These are phyloP conservation scores for Candida albicans DNA, from an alignment of 1,139 yeast species.

Conservation along the genomic window DNA sequence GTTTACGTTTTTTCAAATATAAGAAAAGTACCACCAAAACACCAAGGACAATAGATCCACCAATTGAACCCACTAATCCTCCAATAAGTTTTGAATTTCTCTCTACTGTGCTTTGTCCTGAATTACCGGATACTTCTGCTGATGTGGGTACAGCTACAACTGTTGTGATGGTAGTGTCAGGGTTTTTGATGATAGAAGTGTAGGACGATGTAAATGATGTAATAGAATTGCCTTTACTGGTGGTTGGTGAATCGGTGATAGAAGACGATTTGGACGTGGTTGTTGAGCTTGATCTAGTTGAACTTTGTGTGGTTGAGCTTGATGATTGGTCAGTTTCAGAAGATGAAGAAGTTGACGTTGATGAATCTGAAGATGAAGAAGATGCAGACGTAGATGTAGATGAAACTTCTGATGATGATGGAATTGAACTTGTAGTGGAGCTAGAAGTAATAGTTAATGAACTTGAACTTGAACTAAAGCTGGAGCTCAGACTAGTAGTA, in stretches of 20 bases:
- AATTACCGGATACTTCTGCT: slow-evolving; percentile 11
- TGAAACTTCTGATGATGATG: slow-evolving; percentile 7
- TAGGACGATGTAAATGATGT: slow-evolving; percentile 16
- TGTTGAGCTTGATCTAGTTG: too few relatives aligned
- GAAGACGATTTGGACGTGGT: slow-evolving; percentile 1
- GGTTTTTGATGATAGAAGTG: slow-evolving; percentile 15
- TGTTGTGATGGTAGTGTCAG: slow-evolving; percentile 46
- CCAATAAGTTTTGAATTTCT: slow-evolving; percentile 44
- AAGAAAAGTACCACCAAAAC: slow-evolving; percentile 38
- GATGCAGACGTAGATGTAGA: slow-evolving; percentile 5
- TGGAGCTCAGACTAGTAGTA: background rate
- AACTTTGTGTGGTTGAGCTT: background rate
- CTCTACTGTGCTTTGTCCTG: slow-evolving; percentile 18
- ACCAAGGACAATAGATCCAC: slow-evolving; percentile 46
- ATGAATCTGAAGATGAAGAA: slow-evolving; percentile 6
- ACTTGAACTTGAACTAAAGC: slow-evolving; percentile 4
- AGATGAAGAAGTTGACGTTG: slow-evolving; percentile 9
- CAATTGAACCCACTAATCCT: slow-evolving; percentile 50
- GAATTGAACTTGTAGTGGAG: slow-evolving; percentile 2
- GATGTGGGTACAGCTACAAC: slow-evolving; percentile 42
- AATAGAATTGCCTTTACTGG: slow-evolving; percentile 4
- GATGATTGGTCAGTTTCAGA: slow-evolving; percentile 6
- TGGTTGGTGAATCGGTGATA: slow-evolving; percentile 10
- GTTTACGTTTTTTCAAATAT: slow-evolving; percentile 34
- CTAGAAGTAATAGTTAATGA: background rate